phyloP scores from a whole-genome alignment of 2,329 filamentous ascomycete genomes.

The Fusarium sarcochroum region DNA sequence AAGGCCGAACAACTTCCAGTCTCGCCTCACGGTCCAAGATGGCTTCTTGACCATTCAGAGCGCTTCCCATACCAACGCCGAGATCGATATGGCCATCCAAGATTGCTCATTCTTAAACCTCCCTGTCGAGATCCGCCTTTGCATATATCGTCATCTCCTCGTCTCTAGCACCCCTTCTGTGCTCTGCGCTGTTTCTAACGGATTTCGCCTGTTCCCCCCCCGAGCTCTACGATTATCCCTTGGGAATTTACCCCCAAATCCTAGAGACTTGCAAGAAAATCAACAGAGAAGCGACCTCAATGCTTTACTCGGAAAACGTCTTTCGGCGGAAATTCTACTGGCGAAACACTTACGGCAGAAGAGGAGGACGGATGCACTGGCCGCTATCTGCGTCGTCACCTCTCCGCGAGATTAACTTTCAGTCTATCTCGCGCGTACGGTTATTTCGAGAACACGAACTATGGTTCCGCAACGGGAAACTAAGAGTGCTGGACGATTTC shows the following conservation, averaged over 20 bases:
- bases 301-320: constrained; percentile 23
- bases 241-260: neutral
- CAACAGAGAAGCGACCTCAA: constrained; percentile 17
- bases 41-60: neutral
- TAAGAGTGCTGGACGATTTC: constrained; percentile 19
- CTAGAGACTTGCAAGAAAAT: constrained; percentile 16
- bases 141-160: constrained; percentile 30
- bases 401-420: constrained; percentile 5
- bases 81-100: neutral
- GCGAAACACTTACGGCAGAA: neutral
- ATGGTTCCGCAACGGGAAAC: constrained; percentile 3
- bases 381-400: constrained; percentile 16
- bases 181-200: neutral
- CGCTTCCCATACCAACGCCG: neutral
- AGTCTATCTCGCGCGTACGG: constrained; percentile 1
- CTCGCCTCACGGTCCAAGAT: neutral
- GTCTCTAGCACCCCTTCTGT: neutral
- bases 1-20: neutral
- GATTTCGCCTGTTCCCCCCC: constrained; percentile 15
- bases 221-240: neutral
- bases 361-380: neutral
- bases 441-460: neutral
- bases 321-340: constrained; percentile 17
- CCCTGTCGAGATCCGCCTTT: constrained; percentile 22
- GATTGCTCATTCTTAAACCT: constrained; percentile 1